Base-by-base conservation (phyloP, 2,329 filamentous ascomycete genomes). In the Hypocrella siamensis region DNA sequence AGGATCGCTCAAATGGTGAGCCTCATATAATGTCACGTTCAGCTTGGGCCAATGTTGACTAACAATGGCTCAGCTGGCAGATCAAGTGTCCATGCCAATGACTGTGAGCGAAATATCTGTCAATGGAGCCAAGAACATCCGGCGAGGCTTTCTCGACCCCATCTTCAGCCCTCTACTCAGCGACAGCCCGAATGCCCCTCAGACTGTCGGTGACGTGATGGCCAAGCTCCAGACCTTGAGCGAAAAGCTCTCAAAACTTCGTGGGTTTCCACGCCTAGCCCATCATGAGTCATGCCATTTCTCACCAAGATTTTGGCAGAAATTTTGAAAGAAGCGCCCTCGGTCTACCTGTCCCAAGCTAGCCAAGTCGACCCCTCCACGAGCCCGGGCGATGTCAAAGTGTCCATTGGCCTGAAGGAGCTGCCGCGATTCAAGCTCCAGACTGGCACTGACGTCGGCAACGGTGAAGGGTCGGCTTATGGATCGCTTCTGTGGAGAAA, bases 361-460 rank as follows among this genome's bases (percentile, higher is more conserved):
- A 67, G 75, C 37, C 68, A 71, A 30, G 69, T 74, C 28, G 72
- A 82, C 38, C 67, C 80, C 1, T 71, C 75, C 6, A 72, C 76
- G 8, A 75, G 75, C 2, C 73, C 78, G 3, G 84, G 75, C 34
- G 84, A 93, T 49, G 56, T 94, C 33, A 83, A 93, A 49, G 53
- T 96, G 42, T 79, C 88, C 41, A 70, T 94, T 32, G 80, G 78
- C 45, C 67, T 94, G 35, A 74, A 73, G 32, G 88, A 98, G 56
- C 76, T 82, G 42, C 79, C 82, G 19, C 76, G 80, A 25, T 73
- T 96, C 47, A 75, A 85, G 36, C 70, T 96, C 46, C 93, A 93
- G 61, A 93, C 86, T 0, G 90, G 90, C 37, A 96, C 90, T 7
- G 88, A 96, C 50, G 68, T 93, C 28, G 90, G 90, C 39, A 93